A percentile compares a stretch with the other conserved stretches of the same genome.
These are phyloP conservation scores for Endotrypanum monterogeii DNA, from an alignment of 208 protist species.

Conservation along the genomic window DNA sequence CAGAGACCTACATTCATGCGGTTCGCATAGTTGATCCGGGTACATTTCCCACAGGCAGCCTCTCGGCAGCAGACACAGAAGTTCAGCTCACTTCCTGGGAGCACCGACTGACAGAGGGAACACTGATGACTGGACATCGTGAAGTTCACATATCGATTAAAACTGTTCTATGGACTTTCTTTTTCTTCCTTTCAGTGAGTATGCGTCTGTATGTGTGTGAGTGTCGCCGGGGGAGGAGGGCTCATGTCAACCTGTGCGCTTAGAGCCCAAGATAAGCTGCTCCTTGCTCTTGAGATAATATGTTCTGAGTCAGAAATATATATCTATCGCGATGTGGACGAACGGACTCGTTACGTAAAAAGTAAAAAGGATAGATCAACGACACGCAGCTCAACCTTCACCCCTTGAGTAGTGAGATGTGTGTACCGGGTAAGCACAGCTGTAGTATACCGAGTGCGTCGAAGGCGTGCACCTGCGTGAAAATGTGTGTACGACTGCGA, in stretches of 20 bases:
- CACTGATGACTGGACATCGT: conserved; percentile 26
- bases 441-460: too few relatives aligned
- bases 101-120: conserved; percentile 22
- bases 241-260: neutral
- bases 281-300: neutral
- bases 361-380: neutral
- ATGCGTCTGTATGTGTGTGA: conserved; percentile 1
- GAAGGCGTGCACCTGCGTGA: too few relatives aligned
- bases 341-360: neutral
- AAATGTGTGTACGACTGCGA: too few relatives aligned
- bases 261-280: neutral
- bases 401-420: too few relatives aligned
- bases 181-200: too few relatives aligned
- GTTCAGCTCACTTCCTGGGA: conserved; percentile 15
- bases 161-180: neutral
- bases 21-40: conserved; percentile 30
- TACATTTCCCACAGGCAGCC: conserved; percentile 46
- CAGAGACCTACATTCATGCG: conserved; percentile 50
- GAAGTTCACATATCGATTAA: neutral
- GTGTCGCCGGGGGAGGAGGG: too few relatives aligned
- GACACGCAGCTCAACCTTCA: too few relatives aligned
- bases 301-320: neutral
- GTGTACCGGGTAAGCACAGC: too few relatives aligned
- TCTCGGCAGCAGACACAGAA: conserved; percentile 53
- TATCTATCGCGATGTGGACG: neutral